Percentiles rank a stretch among this genome's conserved stretches.
Evolutionary conservation across 2,329 filamentous ascomycete species (phyloP).

Genomic region (Knufia fluminis): DNA sequence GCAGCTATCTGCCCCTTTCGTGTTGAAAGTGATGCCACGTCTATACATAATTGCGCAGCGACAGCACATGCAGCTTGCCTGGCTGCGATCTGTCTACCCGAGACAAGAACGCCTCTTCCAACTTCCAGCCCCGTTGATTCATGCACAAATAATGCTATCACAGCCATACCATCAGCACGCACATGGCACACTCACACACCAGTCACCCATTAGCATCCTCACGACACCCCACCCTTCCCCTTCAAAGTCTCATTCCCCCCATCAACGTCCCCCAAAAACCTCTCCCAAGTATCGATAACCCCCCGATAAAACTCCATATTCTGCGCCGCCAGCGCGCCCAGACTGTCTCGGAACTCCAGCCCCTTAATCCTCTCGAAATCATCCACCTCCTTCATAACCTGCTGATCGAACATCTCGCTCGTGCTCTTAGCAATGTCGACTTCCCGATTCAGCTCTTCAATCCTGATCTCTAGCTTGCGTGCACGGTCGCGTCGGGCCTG

Average conservation of each 20-base stretch:
- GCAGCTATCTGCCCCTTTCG: too few relatives aligned
- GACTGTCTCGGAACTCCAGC: constrained; percentile 77
- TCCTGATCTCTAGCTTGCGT: constrained; percentile 82
- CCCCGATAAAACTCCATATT: constrained; percentile 80
- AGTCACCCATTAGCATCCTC: neutral
- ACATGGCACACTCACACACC: too few relatives aligned
- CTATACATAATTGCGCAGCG: too few relatives aligned
- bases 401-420: constrained; percentile 88
- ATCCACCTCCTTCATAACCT: constrained; percentile 82
- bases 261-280: constrained; percentile 82
- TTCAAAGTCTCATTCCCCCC: constrained; percentile 37
- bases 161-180: too few relatives aligned
- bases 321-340: constrained; percentile 72
- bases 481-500: constrained; percentile 77
- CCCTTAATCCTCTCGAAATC: constrained; percentile 97
- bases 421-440: constrained; percentile 80
- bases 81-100: too few relatives aligned
- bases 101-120: too few relatives aligned
- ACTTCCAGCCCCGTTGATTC: too few relatives aligned
- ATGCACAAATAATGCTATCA: too few relatives aligned
- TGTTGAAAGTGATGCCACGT: too few relatives aligned
- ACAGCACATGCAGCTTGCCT: neutral
- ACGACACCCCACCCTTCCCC: constrained; percentile 9
- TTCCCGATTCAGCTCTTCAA: constrained; percentile 81
- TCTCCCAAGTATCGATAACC: constrained; percentile 76